Conservation (phyloP, 108 stramenopile genomes). For the Nannochloropsis gaditana region DNA sequence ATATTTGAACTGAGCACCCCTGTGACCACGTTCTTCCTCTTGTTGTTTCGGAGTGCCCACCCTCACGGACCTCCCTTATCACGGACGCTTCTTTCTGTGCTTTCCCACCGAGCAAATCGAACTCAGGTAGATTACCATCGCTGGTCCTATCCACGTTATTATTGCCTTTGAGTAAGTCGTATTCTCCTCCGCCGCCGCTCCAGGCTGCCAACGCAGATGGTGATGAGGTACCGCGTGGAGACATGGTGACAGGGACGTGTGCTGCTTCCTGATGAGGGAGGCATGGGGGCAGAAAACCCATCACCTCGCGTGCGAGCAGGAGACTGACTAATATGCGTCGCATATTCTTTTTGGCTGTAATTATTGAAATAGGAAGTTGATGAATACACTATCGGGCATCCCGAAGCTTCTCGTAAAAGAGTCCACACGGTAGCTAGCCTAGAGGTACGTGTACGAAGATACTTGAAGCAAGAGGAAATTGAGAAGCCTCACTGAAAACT, state of each 20-base stretch:
- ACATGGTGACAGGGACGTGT: too few relatives aligned
- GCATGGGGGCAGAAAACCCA: background rate
- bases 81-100: background rate
- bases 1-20: too few relatives aligned
- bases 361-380: too few relatives aligned
- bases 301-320: background rate
- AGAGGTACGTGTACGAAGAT: too few relatives aligned
- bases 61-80: background rate
- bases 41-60: too few relatives aligned
- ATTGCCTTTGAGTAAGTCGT: conserved; percentile 20
- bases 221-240: too few relatives aligned
- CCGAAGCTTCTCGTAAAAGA: too few relatives aligned
- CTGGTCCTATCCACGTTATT: background rate
- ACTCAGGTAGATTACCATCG: background rate
- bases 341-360: background rate
- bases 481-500: too few relatives aligned
- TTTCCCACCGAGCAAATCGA: conserved; percentile 12
- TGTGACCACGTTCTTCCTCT: too few relatives aligned
- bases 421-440: too few relatives aligned
- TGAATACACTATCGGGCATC: too few relatives aligned
- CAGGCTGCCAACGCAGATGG: background rate
- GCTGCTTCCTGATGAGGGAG: background rate
- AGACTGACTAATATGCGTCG: background rate
- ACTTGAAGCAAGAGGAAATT: too few relatives aligned
- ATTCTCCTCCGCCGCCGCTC: conserved; percentile 4